Evolutionary conservation across 1,284 basidiomycete species (phyloP).

Genomic region (Peniophora sp.): DNA sequence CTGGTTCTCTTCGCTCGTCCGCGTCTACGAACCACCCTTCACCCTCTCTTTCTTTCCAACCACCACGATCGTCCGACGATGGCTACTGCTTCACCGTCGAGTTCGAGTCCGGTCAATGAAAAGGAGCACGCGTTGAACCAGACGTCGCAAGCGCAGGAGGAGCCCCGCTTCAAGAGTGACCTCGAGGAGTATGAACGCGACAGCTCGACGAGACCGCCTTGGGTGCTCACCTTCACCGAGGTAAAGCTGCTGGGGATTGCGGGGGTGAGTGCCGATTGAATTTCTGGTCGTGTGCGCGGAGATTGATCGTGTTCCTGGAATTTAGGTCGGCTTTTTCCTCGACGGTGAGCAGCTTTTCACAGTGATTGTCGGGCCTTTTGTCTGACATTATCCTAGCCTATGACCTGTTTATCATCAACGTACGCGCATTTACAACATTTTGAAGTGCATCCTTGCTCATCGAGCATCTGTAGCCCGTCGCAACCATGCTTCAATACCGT

Average conservation of each 20-base stretch:
- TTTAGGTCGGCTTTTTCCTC: constrained; percentile 60
- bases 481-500: constrained; percentile 71
- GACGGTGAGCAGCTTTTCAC: constrained; percentile 37
- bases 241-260: constrained; percentile 53
- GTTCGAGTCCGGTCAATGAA: neutral
- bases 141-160: neutral
- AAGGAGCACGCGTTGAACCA: neutral
- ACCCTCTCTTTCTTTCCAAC: too few relatives aligned
- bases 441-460: constrained; percentile 1
- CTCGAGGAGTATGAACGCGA: constrained; percentile 43
- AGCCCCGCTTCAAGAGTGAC: constrained; percentile 13
- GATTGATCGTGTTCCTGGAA: constrained; percentile 3
- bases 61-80: too few relatives aligned
- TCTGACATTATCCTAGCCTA: constrained; percentile 37
- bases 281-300: constrained; percentile 1
- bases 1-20: too few relatives aligned
- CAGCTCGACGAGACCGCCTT: constrained; percentile 33
- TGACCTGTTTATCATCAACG: constrained; percentile 75
- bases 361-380: neutral
- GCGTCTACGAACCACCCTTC: too few relatives aligned
- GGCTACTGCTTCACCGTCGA: too few relatives aligned
- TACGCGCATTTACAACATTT: constrained; percentile 20
- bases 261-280: constrained; percentile 32
- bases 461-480: constrained; percentile 41
- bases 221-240: constrained; percentile 37